phyloP scores from a whole-genome alignment of 169 alveolate species.

The Plasmodium berghei region DNA sequence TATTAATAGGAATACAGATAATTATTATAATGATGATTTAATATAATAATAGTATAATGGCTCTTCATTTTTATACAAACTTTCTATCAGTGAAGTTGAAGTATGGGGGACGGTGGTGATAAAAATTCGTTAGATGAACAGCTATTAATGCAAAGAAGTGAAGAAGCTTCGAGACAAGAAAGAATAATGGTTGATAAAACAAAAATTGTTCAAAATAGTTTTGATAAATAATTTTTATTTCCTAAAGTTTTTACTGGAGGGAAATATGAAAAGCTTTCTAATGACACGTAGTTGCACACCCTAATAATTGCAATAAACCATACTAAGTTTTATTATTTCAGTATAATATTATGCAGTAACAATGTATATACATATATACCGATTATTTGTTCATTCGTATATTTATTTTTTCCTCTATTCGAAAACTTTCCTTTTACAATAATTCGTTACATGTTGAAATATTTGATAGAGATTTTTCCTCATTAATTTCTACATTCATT shows the following conservation, averaged over 20 bases:
- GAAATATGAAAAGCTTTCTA: constrained; percentile 33
- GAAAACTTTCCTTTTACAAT: too few relatives aligned
- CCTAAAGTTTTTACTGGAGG: constrained; percentile 70
- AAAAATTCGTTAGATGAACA: constrained; percentile 50
- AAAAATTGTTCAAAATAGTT: constrained; percentile 71
- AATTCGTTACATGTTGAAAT: too few relatives aligned
- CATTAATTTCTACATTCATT: too few relatives aligned
- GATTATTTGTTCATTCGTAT: too few relatives aligned
- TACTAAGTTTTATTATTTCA: too few relatives aligned
- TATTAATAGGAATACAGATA: not conserved
- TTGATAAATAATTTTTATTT: constrained; percentile 68
- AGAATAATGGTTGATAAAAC: constrained; percentile 67
- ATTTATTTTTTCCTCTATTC: too few relatives aligned
- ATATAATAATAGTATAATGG: constrained; percentile 22
- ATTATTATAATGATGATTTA: constrained; percentile 5
- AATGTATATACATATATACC: too few relatives aligned
- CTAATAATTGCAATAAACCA: too few relatives aligned
- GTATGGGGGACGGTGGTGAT: constrained; percentile 78
- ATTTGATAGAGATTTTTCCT: too few relatives aligned
- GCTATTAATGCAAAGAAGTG: constrained; percentile 22
- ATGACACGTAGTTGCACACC: constrained; percentile 1
- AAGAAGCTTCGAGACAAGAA: constrained; percentile 70
- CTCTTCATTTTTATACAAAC: constrained; percentile 37
- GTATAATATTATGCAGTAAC: too few relatives aligned
- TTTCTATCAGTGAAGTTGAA: constrained; percentile 66